These are phyloP conservation scores for Podila epigama DNA, from an alignment of 192 early-diverging fungal species.

Conservation along the genomic window DNA sequence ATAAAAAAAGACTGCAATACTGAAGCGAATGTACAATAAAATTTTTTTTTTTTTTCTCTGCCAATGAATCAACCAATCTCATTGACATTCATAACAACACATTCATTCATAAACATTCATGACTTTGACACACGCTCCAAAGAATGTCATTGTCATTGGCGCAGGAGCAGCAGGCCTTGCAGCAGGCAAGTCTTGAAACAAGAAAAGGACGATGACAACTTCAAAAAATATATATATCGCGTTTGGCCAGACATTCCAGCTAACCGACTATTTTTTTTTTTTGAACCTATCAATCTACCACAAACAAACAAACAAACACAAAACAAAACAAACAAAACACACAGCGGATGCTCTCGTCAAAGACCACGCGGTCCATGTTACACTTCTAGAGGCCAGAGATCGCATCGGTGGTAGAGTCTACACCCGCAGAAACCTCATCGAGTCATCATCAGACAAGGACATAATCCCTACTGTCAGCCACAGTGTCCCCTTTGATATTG, in stretches of 20 bases:
- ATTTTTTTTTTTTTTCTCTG: neutral
- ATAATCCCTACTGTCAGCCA: conserved; percentile 9
- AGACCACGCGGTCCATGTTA: conserved; percentile 12
- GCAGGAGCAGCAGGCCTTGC: conserved; percentile 35
- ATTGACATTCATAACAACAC: neutral
- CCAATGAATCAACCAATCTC: neutral
- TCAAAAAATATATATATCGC: neutral
- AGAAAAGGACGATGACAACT: too few species aligned
- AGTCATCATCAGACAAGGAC: neutral
- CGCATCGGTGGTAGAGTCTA: conserved; percentile 29
- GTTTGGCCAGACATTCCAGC: neutral
- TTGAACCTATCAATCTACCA: neutral
- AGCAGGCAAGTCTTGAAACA: conserved; percentile 14
- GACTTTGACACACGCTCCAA: conserved; percentile 1
- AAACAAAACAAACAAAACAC: too few species aligned
- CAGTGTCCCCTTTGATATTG: conserved; percentile 23
- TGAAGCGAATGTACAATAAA: neutral
- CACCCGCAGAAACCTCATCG: conserved; percentile 19
- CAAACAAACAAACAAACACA: too few species aligned
- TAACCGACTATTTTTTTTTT: neutral
- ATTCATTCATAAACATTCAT: neutral
- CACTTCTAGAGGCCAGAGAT: conserved; percentile 36
- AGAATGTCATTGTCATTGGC: conserved; percentile 29
- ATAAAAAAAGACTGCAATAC: neutral
- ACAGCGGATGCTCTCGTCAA: conserved; percentile 29